Percentiles rank a stretch among this genome's conserved stretches.
These are phyloP conservation scores for Deakozyma indianensis DNA, from an alignment of 805 yeast species.

Conservation along the genomic window DNA sequence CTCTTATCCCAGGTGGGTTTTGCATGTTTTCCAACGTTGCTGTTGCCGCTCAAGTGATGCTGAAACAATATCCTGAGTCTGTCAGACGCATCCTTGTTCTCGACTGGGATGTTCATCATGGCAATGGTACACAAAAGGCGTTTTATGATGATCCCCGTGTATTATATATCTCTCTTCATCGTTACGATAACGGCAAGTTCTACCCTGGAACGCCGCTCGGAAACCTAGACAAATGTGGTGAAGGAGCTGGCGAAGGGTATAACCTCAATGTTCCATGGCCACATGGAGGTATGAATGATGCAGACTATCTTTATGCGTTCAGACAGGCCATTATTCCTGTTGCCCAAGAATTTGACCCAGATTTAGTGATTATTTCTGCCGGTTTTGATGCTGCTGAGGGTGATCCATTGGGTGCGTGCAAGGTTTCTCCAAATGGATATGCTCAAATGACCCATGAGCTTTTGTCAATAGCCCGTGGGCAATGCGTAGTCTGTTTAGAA, in stretches of 20 bases:
- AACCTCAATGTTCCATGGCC: conserved; percentile 93
- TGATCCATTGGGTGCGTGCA: conserved; percentile 92
- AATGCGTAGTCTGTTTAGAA: conserved; percentile 77
- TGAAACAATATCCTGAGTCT: conserved; percentile 74
- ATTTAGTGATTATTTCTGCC: conserved; percentile 79
- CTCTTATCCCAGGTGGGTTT: conserved; percentile 93
- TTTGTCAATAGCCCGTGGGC: conserved; percentile 78
- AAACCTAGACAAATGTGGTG: conserved; percentile 67
- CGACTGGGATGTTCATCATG: conserved; percentile 99
- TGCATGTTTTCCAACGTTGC: conserved; percentile 94
- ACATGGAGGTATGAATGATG: conserved; percentile 81
- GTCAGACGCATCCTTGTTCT: conserved; percentile 70
- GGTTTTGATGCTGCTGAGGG: conserved; percentile 99
- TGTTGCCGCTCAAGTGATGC: conserved; percentile 80
- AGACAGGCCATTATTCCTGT: conserved; percentile 76
- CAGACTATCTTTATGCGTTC: conserved; percentile 89
- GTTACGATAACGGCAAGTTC: conserved; percentile 82
- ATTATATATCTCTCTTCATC: conserved; percentile 77
- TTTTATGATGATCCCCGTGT: conserved; percentile 83
- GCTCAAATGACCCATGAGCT: conserved; percentile 92
- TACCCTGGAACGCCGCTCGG: conserved; percentile 93
- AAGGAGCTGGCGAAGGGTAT: conserved; percentile 74
- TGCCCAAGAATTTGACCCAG: conserved; percentile 81
- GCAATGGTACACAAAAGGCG: conserved; percentile 94
- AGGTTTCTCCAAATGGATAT: conserved; percentile 88